Conservation (phyloP, 1,284 basidiomycete species). For the Coniophora puteana region DNA sequence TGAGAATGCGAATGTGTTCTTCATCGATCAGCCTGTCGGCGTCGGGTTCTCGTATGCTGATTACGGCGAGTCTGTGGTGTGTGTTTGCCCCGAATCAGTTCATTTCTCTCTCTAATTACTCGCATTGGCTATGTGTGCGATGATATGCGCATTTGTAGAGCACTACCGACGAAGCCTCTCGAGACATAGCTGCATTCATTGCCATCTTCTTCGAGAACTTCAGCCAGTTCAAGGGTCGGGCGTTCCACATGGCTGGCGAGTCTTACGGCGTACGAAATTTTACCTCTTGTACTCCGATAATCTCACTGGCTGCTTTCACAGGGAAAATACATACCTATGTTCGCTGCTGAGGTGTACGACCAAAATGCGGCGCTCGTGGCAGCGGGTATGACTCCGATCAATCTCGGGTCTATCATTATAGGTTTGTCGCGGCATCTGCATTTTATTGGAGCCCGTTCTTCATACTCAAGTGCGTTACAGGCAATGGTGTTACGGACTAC, state of each 20-base stretch:
- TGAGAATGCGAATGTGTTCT: slow-evolving; percentile 65
- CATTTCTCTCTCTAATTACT: no score
- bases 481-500: slow-evolving; percentile 62
- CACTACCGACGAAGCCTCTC: slow-evolving; percentile 73
- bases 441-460: no score
- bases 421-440: no score
- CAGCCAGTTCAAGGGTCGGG: slow-evolving; percentile 57
- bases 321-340: slow-evolving; percentile 80
- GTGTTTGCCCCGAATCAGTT: no score
- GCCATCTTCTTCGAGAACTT: slow-evolving; percentile 77
- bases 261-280: slow-evolving; percentile 52
- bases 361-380: slow-evolving; percentile 56
- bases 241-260: slow-evolving; percentile 69
- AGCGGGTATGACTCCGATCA: slow-evolving; percentile 60
- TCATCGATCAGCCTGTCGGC: slow-evolving; percentile 63
- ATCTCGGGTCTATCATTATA: slow-evolving; percentile 62
- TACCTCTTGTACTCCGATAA: background rate
- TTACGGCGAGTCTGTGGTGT: slow-evolving; percentile 47
- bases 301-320: slow-evolving; percentile 20
- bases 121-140: no score
- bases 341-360: slow-evolving; percentile 77
- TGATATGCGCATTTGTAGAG: no score
- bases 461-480: no score
- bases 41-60: slow-evolving; percentile 49
- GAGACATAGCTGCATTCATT: slow-evolving; percentile 69